Evolutionary conservation across 208 protist species (phyloP).

Genomic region (Leishmania tarentolae): DNA sequence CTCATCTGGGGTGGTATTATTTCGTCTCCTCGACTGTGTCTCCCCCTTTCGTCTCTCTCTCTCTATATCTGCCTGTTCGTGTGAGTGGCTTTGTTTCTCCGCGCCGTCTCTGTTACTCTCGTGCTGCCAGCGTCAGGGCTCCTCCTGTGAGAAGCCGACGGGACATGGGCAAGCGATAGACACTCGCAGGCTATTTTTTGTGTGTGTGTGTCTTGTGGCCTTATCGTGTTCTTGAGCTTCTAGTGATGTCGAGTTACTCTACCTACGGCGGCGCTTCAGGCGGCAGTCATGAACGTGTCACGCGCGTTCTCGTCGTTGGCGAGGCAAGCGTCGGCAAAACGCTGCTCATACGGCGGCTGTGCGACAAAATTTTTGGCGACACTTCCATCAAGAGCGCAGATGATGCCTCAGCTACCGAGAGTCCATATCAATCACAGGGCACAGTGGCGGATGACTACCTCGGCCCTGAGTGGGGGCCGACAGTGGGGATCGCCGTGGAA

Average conservation of each 20-base stretch:
- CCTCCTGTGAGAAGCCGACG: neutral
- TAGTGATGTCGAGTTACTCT: slow-evolving; percentile 3
- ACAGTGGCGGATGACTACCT: slow-evolving; percentile 28
- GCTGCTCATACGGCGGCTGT: slow-evolving; percentile 71
- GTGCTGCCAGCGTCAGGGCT: neutral
- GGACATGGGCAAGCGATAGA: neutral
- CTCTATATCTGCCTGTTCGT: neutral
- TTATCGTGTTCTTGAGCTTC: neutral
- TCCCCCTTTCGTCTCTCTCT: neutral
- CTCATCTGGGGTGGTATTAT: neutral
- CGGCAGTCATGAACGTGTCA: slow-evolving; percentile 19
- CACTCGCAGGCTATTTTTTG: neutral
- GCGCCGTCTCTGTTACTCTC: neutral
- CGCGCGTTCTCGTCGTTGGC: slow-evolving; percentile 77
- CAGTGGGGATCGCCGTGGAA: slow-evolving; percentile 59
- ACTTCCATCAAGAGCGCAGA: slow-evolving; percentile 10
- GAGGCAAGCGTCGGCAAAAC: slow-evolving; percentile 83
- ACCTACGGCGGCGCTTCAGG: neutral
- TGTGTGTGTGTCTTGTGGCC: neutral
- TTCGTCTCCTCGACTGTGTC: neutral
- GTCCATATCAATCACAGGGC: neutral
- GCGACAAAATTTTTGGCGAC: slow-evolving; percentile 46
- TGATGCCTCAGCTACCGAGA: neutral
- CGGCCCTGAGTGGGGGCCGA: slow-evolving; percentile 42
- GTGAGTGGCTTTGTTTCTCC: neutral